Conservation (phyloP, 2,329 filamentous ascomycete species). For the Paraphoma sp. region DNA sequence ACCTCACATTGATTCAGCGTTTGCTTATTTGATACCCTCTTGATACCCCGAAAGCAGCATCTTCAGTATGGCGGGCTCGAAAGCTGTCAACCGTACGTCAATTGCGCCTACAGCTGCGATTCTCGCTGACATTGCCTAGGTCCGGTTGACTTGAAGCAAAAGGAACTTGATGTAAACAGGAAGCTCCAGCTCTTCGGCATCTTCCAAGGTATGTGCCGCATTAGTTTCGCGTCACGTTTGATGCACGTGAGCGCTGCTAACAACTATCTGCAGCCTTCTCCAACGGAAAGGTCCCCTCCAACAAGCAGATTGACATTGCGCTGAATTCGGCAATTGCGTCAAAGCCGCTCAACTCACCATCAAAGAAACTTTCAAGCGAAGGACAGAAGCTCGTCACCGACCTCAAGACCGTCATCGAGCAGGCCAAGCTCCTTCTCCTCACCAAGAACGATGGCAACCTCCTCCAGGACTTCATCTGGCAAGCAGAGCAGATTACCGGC, state of each 20-base stretch:
- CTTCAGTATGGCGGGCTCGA: conserved; percentile 31
- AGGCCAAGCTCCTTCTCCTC: conserved; percentile 83
- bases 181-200: conserved; percentile 98
- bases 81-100: conserved; percentile 36
- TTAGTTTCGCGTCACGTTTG: conserved; percentile 1
- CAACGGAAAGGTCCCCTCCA: conserved; percentile 90
- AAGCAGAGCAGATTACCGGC: conserved; percentile 77
- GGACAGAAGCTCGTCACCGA: conserved; percentile 81
- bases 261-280: conserved; percentile 71
- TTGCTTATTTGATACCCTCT: conserved; percentile 40
- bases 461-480: conserved; percentile 96
- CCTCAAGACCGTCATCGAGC: conserved; percentile 77
- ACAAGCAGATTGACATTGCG: conserved; percentile 94
- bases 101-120: conserved; percentile 1
- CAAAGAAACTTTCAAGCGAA: conserved; percentile 79
- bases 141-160: conserved; percentile 74
- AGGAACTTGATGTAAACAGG: conserved; percentile 85
- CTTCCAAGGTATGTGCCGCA: conserved; percentile 63
- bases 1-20: conserved; percentile 29
- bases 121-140: conserved; percentile 59
- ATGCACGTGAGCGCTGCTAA: conserved; percentile 19
- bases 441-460: conserved; percentile 96
- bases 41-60: conserved; percentile 25
- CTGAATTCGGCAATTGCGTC: conserved; percentile 86
- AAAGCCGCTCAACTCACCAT: conserved; percentile 72